A percentile compares a stretch with the other conserved stretches of the same genome.
Evolutionary conservation across 345 rosid species (phyloP).

Genomic region (Lepidium aucheri): DNA sequence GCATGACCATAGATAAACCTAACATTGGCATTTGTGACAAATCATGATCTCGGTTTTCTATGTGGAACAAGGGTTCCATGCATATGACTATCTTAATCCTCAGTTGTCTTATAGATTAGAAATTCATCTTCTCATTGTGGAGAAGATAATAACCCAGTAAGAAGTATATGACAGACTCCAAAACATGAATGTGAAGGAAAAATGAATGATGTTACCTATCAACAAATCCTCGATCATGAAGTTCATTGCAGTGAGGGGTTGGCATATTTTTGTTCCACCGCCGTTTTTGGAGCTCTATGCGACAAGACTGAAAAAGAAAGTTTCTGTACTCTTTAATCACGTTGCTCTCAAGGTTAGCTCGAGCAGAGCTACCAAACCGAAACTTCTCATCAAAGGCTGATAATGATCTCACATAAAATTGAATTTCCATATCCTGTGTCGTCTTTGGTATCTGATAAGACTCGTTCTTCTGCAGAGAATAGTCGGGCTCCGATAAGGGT

Average conservation of each 20-base stretch:
- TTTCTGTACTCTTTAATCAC: conserved; percentile 66
- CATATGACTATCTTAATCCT: not conserved
- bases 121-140: not conserved
- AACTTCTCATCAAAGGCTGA: conserved; percentile 54
- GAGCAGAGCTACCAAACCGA: conserved; percentile 60
- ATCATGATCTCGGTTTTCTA: not conserved
- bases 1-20: not conserved
- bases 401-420: conserved; percentile 63
- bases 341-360: conserved; percentile 53
- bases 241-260: conserved; percentile 67
- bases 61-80: not conserved
- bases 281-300: conserved; percentile 63
- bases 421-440: conserved; percentile 59
- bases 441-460: conserved; percentile 56
- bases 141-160: not conserved
- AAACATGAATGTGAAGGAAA: not conserved
- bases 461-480: conserved; percentile 53
- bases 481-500: conserved; percentile 71
- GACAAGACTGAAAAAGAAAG: conserved; percentile 63
- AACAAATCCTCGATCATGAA: conserved; percentile 49
- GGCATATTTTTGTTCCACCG: conserved; percentile 74
- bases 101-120: not conserved
- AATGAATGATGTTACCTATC: conserved; percentile 36
- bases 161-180: not conserved
- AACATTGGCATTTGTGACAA: not conserved